phyloP scores from a whole-genome alignment of 192 early-diverging fungal genomes.

The Coemansia sp. region DNA sequence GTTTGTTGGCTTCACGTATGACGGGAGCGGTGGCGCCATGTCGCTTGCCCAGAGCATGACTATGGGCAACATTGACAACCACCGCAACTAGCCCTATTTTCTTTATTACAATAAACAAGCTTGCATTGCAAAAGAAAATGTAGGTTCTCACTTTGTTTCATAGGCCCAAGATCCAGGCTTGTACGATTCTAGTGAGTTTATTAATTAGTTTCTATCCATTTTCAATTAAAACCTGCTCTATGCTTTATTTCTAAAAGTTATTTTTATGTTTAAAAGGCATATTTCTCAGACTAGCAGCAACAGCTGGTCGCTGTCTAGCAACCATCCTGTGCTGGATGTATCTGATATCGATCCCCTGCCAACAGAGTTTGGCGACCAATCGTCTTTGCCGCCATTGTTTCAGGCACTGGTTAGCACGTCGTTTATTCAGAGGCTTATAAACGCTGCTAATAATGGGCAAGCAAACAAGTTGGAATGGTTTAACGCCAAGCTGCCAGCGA shows the following conservation, averaged over 20 bases:
- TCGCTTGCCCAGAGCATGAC: slow-evolving; percentile 59
- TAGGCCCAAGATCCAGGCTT: background rate
- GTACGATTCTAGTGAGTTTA: background rate
- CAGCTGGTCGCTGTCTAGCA: slow-evolving; percentile 20
- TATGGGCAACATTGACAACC: slow-evolving; percentile 50
- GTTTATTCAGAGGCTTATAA: slow-evolving; percentile 26
- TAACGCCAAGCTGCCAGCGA: slow-evolving; percentile 14
- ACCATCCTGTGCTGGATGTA: slow-evolving; percentile 25
- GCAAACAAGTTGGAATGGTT: slow-evolving; percentile 31
- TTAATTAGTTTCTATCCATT: background rate
- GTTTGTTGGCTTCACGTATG: slow-evolving; percentile 93
- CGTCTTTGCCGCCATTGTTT: slow-evolving; percentile 23
- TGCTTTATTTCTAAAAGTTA: background rate
- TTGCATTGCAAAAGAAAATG: background rate
- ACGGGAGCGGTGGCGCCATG: slow-evolving; percentile 73
- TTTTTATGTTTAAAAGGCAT: slow-evolving; percentile 22
- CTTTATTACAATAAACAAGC: background rate
- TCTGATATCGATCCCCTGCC: slow-evolving; percentile 32
- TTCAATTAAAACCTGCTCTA: background rate
- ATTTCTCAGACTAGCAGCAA: slow-evolving; percentile 3
- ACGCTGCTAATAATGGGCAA: slow-evolving; percentile 11
- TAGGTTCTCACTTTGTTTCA: background rate
- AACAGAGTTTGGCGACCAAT: slow-evolving; percentile 15
- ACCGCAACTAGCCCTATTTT: slow-evolving; percentile 26
- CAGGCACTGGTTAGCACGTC: slow-evolving; percentile 15